Evolutionary conservation across 108 stramenopile species (phyloP).

Genomic region (Aurantiochytrium sp.): DNA sequence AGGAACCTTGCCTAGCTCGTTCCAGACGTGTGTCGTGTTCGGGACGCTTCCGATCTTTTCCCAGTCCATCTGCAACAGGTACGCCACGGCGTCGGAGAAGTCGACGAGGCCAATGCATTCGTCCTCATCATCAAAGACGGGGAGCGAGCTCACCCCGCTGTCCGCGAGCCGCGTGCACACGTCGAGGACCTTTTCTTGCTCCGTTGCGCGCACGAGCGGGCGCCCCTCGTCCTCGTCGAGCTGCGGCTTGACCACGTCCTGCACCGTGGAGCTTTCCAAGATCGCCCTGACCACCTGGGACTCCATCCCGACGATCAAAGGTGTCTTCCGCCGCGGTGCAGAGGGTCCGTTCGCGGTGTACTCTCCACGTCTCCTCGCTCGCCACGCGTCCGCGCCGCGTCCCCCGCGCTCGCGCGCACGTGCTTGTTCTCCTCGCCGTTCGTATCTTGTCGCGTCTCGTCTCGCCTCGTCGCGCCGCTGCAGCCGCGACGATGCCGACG

Average conservation of each 20-base stretch:
- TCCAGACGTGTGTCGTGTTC: neutral
- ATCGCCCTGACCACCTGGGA: neutral
- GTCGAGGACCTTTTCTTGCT: neutral
- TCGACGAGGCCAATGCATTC: neutral
- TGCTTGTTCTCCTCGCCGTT: too few species aligned
- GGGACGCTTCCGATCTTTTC: neutral
- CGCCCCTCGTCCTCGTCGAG: neutral
- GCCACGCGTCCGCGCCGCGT: too few species aligned
- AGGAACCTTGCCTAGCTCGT: neutral
- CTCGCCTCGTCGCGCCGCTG: too few species aligned
- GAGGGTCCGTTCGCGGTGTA: too few species aligned
- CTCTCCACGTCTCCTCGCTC: too few species aligned
- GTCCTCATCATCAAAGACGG: neutral
- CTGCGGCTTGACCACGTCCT: neutral
- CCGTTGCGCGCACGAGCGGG: neutral
- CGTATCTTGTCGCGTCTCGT: too few species aligned
- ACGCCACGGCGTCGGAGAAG: constrained; percentile 1
- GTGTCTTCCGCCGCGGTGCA: too few species aligned
- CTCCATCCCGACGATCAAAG: too few species aligned
- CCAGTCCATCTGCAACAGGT: neutral
- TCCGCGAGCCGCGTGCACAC: neutral
- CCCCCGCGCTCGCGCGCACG: too few species aligned
- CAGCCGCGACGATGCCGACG: too few species aligned
- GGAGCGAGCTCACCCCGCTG: neutral
- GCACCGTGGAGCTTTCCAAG: neutral